phyloP scores from a whole-genome alignment of 768 basidiomycete genomes.

The Collybia sordida region DNA sequence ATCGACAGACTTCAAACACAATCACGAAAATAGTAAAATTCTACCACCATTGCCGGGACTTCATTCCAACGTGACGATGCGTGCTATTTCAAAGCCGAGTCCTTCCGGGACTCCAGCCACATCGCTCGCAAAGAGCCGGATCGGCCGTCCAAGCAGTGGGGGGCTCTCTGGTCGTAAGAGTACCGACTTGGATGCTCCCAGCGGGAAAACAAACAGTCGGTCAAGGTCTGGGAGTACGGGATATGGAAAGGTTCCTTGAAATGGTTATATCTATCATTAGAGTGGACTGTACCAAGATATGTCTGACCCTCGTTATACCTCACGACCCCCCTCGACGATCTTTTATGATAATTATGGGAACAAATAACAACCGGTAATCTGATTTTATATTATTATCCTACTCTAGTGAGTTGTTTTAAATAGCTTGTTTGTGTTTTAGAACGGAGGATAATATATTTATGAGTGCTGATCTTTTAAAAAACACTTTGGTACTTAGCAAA shows the following conservation, averaged over 20 bases:
- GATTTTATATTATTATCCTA: not conserved
- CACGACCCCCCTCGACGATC: not conserved
- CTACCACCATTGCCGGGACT: constrained; percentile 42
- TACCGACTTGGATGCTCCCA: constrained; percentile 19
- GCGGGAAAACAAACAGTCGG: constrained; percentile 10
- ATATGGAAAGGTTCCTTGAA: constrained; percentile 6
- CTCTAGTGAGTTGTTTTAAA: not conserved
- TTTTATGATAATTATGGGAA: constrained; percentile 5
- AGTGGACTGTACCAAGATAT: not conserved
- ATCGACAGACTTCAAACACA: constrained; percentile 25
- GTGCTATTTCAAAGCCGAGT: constrained; percentile 40
- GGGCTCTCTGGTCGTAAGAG: constrained; percentile 27
- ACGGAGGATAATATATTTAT: no score
- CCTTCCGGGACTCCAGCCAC: constrained; percentile 30
- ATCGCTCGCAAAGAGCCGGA: constrained; percentile 47
- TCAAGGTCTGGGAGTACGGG: constrained; percentile 15
- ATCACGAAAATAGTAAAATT: constrained; percentile 31
- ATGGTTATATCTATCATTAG: not conserved
- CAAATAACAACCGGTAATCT: constrained; percentile 3
- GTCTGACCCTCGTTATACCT: not conserved
- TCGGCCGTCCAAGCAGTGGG: constrained; percentile 42
- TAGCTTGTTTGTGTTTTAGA: no score
- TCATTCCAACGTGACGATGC: constrained; percentile 47
- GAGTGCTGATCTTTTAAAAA: no score
- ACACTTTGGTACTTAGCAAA: no score